A percentile compares a stretch with the other conserved stretches of the same genome.
phyloP scores from a whole-genome alignment of 1,284 basidiomycete genomes.

The Ganoderma leucocontextum region DNA sequence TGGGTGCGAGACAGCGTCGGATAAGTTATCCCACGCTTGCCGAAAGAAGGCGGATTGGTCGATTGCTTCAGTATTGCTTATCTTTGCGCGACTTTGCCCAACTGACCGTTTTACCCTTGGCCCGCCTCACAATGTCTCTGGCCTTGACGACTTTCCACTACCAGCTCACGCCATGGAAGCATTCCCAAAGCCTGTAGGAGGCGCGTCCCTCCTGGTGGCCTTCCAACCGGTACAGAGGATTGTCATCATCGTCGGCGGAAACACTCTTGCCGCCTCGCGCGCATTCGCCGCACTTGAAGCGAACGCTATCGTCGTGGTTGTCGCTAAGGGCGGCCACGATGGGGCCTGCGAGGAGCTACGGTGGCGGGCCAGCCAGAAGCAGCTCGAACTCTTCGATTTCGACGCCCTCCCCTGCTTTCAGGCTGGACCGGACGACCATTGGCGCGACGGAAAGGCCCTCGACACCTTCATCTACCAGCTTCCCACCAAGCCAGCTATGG shows the following conservation, averaged over 20 bases:
- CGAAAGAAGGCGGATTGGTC: neutral
- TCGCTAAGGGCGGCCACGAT: constrained; percentile 56
- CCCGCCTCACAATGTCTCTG: neutral
- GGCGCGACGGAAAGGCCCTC: constrained; percentile 52
- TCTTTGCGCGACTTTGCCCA: constrained; percentile 10
- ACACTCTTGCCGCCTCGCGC: constrained; percentile 80
- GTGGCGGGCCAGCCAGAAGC: constrained; percentile 64
- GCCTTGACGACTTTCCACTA: neutral
- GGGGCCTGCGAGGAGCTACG: constrained; percentile 76
- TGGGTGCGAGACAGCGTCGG: neutral
- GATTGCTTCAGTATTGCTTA: constrained; percentile 15
- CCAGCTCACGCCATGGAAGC: constrained; percentile 28
- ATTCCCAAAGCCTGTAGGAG: constrained; percentile 55
- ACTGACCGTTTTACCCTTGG: neutral
- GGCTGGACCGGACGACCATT: constrained; percentile 33
- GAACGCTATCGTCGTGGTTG: constrained; percentile 75
- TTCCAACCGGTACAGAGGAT: constrained; percentile 67
- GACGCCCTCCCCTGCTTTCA: constrained; percentile 53
- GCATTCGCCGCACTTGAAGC: constrained; percentile 87
- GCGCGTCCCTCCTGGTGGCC: constrained; percentile 83
- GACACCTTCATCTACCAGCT: constrained; percentile 53
- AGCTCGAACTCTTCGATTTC: constrained; percentile 67
- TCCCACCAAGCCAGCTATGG: constrained; percentile 55
- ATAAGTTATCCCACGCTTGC: neutral
- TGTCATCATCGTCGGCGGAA: constrained; percentile 80